Evolutionary conservation across 768 basidiomycete species (phyloP), one percentile per base, ranked within the genome.

Genomic region (Rhodotorula sphaerocarpa): DNA sequence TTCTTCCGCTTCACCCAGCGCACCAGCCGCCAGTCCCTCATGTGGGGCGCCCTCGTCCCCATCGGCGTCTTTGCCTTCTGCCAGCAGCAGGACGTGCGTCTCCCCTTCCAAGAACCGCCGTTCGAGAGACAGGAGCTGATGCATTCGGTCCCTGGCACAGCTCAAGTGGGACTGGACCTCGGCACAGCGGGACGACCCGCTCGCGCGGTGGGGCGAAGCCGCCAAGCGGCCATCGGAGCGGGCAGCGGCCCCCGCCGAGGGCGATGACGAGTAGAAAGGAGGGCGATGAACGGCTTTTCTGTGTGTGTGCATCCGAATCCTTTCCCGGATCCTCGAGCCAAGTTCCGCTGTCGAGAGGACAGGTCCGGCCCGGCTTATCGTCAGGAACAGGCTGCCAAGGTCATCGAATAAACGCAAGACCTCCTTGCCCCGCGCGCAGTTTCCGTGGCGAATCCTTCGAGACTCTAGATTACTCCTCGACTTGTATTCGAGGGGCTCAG

Each of bases 1-100:
- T 70, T 60, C 36, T 77, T 77, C 73, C 72, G 69, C 33, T 75
- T 77, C 70, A 77, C 75, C 2, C 66, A 62, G 20, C 57, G 63
- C 28, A 72, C 74, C 36, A 70, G 74, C n/a, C 66, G 74, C 57
- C 68, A 70, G 23, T 69, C 73, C 2, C 27, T 74, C 34, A 39
- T 74, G 34, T 73, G 73, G 69, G 75, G 73, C n/a, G 63, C 70
- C 5, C 50, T 73, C 47, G 69, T 75, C 7, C 66, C 66, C 41
- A 73, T 75, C 34, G 72, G 69, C 16, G 55, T 68, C 31, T 71
- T 73, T 28, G 70, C 70, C 21, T 27, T 68, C 28, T 60, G 70
- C 36, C 63, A 65, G 41, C 47, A 34, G 46, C 59, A 68, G 44
- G 67, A 68, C 48, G 59, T 61, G 23, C 45, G 61, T 51, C 18